Percentiles rank a stretch among this genome's conserved stretches.
phyloP scores from a whole-genome alignment of 805 yeast species.

The Sporopachydermia lactativora region DNA sequence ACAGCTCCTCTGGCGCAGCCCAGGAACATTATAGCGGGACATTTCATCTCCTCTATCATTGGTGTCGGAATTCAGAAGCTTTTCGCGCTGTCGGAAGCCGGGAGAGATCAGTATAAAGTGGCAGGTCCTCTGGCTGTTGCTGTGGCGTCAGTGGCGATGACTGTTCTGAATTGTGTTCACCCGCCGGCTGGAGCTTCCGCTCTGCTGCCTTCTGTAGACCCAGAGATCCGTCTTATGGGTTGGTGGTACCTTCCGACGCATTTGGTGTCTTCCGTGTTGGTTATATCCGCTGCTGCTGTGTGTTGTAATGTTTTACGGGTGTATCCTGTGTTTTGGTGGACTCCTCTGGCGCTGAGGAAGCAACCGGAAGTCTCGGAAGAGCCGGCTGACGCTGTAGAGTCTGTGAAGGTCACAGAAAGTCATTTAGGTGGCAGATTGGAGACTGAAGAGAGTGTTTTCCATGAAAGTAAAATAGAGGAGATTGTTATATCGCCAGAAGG shows the following conservation, averaged over 20 bases:
- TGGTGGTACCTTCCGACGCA: slow-evolving; percentile 56
- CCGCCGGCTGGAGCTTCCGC: slow-evolving; percentile 70
- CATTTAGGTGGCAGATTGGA: no score
- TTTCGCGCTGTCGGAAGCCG: slow-evolving; percentile 30
- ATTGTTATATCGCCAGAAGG: neutral
- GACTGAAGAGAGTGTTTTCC: neutral
- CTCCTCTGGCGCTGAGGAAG: slow-evolving; percentile 17
- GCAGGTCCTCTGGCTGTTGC: slow-evolving; percentile 46
- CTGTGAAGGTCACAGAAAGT: no score
- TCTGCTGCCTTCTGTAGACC: slow-evolving; percentile 37
- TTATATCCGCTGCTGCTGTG: slow-evolving; percentile 34
- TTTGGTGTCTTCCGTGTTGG: slow-evolving; percentile 32
- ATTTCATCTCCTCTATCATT: slow-evolving; percentile 34
- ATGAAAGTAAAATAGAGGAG: neutral
- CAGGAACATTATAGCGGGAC: slow-evolving; percentile 41
- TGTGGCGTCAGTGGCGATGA: slow-evolving; percentile 37
- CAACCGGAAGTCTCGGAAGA: neutral
- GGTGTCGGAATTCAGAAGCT: slow-evolving; percentile 43
- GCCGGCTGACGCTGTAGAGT: no score
- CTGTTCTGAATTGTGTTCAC: slow-evolving; percentile 40
- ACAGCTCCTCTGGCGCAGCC: slow-evolving; percentile 54
- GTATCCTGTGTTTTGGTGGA: slow-evolving; percentile 55
- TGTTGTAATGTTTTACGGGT: slow-evolving; percentile 37
- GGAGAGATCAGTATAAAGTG: slow-evolving; percentile 37
- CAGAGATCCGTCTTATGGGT: slow-evolving; percentile 30